These are phyloP conservation scores for Fragilariopsis cylindrus DNA, from an alignment of 108 stramenopile genomes.

Conservation along the genomic window DNA sequence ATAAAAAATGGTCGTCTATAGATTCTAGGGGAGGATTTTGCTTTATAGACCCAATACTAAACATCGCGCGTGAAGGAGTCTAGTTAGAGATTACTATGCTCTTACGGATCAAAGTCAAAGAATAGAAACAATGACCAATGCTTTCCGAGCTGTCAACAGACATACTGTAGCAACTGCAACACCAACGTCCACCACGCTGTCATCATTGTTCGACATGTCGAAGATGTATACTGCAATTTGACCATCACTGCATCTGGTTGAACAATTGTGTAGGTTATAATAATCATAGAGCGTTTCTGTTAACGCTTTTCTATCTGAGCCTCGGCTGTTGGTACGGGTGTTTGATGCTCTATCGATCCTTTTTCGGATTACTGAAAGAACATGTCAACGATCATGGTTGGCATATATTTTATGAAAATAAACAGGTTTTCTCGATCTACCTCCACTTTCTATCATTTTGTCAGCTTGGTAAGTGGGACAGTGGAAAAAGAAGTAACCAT, in stretches of 20 bases:
- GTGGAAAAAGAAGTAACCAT: slow-evolving; percentile 27
- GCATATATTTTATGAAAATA: slow-evolving; percentile 42
- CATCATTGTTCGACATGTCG: slow-evolving; percentile 78
- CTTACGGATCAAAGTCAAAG: not conserved
- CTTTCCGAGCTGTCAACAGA: slow-evolving; percentile 43
- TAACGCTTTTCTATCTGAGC: slow-evolving; percentile 58
- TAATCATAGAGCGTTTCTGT: slow-evolving; percentile 80
- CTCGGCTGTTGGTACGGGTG: slow-evolving; percentile 68
- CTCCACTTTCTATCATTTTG: slow-evolving; percentile 46
- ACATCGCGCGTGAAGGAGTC: slow-evolving; percentile 27
- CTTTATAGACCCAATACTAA: slow-evolving; percentile 20
- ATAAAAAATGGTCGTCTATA: slow-evolving; percentile 28
- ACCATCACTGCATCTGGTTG: slow-evolving; percentile 98
- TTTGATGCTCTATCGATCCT: slow-evolving; percentile 50
- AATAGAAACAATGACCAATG: not conserved
- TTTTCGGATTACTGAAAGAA: slow-evolving; percentile 45
- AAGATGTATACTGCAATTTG: slow-evolving; percentile 80
- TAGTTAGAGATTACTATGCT: slow-evolving; percentile 30
- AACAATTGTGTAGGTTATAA: slow-evolving; percentile 95
- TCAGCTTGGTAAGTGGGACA: slow-evolving; percentile 6
- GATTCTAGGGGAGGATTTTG: slow-evolving; percentile 51
- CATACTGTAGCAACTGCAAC: slow-evolving; percentile 64
- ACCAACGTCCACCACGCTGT: slow-evolving; percentile 67
- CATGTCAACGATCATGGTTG: slow-evolving; percentile 50
- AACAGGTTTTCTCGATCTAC: slow-evolving; percentile 68